A percentile compares a stretch with the other conserved stretches of the same genome.
phyloP scores from a whole-genome alignment of 1,284 basidiomycete genomes.

The Rhodotorula sp. region DNA sequence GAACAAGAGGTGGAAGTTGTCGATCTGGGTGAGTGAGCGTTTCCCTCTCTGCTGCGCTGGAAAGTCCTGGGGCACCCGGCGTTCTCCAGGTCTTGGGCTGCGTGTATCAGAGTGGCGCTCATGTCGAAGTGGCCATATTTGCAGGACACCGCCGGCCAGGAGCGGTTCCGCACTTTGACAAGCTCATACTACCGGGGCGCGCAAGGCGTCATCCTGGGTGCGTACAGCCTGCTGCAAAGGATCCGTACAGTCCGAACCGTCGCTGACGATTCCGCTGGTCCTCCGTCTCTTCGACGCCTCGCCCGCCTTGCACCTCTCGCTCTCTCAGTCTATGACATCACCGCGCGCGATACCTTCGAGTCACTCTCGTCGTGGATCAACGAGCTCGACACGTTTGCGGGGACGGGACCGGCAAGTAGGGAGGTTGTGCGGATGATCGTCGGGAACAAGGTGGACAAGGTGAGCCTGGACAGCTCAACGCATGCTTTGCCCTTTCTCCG shows the following conservation, averaged over 20 bases:
- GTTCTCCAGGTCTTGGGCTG: background rate
- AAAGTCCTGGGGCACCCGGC: too few species aligned
- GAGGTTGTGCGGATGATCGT: conserved; percentile 90
- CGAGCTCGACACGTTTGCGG: conserved; percentile 90
- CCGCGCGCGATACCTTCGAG: conserved; percentile 85
- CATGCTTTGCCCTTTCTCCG: too few species aligned
- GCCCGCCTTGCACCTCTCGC: background rate
- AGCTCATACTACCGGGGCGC: conserved; percentile 89
- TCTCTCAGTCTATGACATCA: conserved; percentile 81
- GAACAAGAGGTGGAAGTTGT: conserved; percentile 57
- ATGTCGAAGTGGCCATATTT: too few species aligned
- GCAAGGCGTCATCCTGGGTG: conserved; percentile 81
- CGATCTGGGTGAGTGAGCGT: conserved; percentile 54
- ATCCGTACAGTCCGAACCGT: background rate
- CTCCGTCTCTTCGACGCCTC: background rate
- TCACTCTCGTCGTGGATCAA: conserved; percentile 86
- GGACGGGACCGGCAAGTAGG: conserved; percentile 27
- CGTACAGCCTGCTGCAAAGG: background rate
- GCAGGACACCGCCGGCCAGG: conserved; percentile 87
- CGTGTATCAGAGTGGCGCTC: too few species aligned
- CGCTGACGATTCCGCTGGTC: background rate
- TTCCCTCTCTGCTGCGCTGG: background rate
- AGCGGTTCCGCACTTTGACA: conserved; percentile 86
- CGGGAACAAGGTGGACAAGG: conserved; percentile 92
- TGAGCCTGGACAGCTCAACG: conserved; percentile 48